Base-by-base conservation (phyloP, 805 yeast genomes). In the Saturnispora sanitii region DNA sequence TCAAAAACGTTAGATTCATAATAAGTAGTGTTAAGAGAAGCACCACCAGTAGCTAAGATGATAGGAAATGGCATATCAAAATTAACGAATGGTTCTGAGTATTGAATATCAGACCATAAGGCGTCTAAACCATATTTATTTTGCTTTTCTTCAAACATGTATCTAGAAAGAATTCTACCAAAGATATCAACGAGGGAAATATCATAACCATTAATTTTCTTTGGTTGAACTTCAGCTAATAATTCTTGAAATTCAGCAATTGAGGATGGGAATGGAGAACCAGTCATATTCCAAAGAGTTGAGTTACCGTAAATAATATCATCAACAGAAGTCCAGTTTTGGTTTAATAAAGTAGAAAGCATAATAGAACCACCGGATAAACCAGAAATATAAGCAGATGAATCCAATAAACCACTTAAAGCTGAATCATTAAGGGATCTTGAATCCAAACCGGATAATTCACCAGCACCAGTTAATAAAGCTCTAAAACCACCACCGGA, bases 401-500 rank as follows among this genome's bases (percentile, higher is more conserved):
- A 63, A 54, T 85, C 88, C 28, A 85, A 61, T 18, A 85, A 57
- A 4, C 95, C 95, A 53, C 50, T 17, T 61, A 54, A 45, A 17
- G 42, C 50, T 18, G 49, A 41, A 15, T 44, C 59, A 22, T 64
- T 61, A 1, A 71, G 61, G n/a, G 88, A 73, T 49, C 92, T 67
- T 43, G 77, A 74, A 56, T 85, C 95, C 48, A 82, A 60, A 0
- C 88, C 94, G 3, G 83, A 65, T n/a, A 85, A 54, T 56, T 76
- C 75, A 26, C 95, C 95, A 6, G 94, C 94, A 15, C 94, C 94
- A 34, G 69, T 62, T 36, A 85, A 61, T 81, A 85, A 79, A 29
- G 95, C 92, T 47, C 95, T 71, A 57, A 80, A 83, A 3, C 94
- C 92, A 51, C 95, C 95, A 30, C 94, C 95, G 13, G 86, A 72